Percentiles rank a stretch among this genome's conserved stretches.
phyloP scores from a whole-genome alignment of 2,329 filamentous ascomycete species.

The Lachnellula willkommii region DNA sequence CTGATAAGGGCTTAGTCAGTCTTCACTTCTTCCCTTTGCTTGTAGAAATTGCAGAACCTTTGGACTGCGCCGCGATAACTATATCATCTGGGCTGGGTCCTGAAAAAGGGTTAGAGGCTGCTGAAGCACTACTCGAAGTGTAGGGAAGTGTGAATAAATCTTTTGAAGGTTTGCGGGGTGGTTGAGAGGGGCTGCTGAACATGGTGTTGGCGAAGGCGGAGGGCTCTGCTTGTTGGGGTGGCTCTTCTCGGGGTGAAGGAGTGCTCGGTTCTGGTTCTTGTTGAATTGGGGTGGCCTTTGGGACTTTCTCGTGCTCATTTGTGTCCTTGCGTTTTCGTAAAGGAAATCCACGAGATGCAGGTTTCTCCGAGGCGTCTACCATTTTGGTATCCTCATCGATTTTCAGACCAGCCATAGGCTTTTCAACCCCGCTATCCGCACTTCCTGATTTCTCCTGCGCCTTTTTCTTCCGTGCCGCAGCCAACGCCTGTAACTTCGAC shows the following conservation, averaged over 20 bases:
- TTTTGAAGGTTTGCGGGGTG: conserved; percentile 12
- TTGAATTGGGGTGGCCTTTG: conserved; percentile 12
- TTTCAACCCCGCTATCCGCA: conserved; percentile 19
- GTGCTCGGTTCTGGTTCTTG: conserved; percentile 6
- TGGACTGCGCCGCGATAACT: conserved; percentile 79
- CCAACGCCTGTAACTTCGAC: conserved; percentile 87
- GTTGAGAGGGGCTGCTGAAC: conserved; percentile 33
- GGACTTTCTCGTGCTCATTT: conserved; percentile 28
- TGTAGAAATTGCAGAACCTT: conserved; percentile 59
- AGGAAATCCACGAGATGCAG: conserved; percentile 23
- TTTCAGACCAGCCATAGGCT: conserved; percentile 24
- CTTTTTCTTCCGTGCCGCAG: conserved; percentile 80
- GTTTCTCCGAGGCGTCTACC: conserved; percentile 5
- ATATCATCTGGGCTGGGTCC: conserved; percentile 88
- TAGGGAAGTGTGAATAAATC: conserved; percentile 38
- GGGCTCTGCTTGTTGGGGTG: conserved; percentile 28
- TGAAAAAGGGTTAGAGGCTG: conserved; percentile 61
- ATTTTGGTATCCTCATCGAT: conserved; percentile 3
- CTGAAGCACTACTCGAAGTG: conserved; percentile 30
- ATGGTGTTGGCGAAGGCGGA: conserved; percentile 39
- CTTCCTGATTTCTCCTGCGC: conserved; percentile 53
- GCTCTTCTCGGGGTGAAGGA: conserved; percentile 12
- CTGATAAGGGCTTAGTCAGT: conserved; percentile 38
- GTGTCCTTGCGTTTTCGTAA: conserved; percentile 30
- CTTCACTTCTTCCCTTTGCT: conserved; percentile 23